Base-by-base conservation (phyloP, 2,329 filamentous ascomycete genomes). In the Fusarium palustre region DNA sequence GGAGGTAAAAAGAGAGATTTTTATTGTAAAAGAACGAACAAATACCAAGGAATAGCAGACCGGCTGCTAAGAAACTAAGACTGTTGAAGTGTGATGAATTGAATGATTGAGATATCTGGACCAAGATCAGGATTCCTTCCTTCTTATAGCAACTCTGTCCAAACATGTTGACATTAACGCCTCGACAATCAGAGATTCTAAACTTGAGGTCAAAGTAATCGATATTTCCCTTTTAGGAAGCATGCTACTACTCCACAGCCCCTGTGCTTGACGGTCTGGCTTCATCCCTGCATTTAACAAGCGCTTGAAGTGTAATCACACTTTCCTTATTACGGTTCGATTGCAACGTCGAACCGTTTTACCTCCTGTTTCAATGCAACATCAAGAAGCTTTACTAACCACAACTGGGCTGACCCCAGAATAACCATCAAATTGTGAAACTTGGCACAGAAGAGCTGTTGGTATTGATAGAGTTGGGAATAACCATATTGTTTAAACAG, bases 21-120 rank as follows among this genome's bases (percentile, higher is more conserved):
- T 15, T 22, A 7, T 12, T 6, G 45, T 25, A 52, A 18, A n/a
- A 41, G 15, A 11, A 15, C 31, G 11, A 8, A 12, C 28, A 12
- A 22, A 38, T 18, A 25, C 4, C 12, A 4, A 9, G 22, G 30
- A 38, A 34, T 30, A 1, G 30, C 59, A 62, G 57, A 9, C 59
- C 59, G 13, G 59, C 59, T 62, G 47, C 59, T 41, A 13, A 59
- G n/a, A 62, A 47, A 12, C n/a, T 31, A 36, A 13, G 25, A 54
- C 12, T 24, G 22, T 18, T 16, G 8, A 55, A 28, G n/a, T 33
- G 30, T 31, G 38, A 2, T 30, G 34, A 20, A 16, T 4, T 41
- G 28, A 30, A 36, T 50, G 13, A 13, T 13, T 22, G 9, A 22
- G 34, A 34, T 8, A n/a, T 11, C 2, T 22, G 10, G 7, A 49